Base-by-base conservation (phyloP, 1,284 basidiomycete genomes). In the Bondarzewia mesenterica region DNA sequence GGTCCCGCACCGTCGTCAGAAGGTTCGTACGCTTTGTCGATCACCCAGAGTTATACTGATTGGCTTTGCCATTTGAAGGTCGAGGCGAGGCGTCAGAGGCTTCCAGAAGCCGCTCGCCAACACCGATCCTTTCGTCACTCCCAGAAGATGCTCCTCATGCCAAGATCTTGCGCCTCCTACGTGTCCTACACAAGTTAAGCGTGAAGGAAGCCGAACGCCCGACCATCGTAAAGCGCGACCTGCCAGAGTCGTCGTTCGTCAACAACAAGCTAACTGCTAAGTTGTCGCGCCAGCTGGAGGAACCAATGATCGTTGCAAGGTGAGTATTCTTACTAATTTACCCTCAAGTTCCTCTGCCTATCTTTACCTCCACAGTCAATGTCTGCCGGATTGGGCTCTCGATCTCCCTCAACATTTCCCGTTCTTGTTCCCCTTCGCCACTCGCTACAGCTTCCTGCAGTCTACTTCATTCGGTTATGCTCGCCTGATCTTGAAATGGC, bases 231-330 rank as follows among this genome's bases (percentile, higher is more conserved):
- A 80, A 74, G 48, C 72, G 78, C 29, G 72, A 73, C 50, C 70
- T 85, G 25, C 68, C 82, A 8, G 90, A 93, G 52, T 80, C 85
- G 1, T 79, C 89, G 0, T 99, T 99, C 62, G 83, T 99, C 56
- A 99, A 99, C 66, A 97, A 97, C 72, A 98, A 99, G 69, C 72
- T 99, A 41, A 94, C 93, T 1, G 96, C 96, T 20, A 99, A 99
- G 67, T 77, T 99, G 32, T 94, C 93, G n/a, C 80, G 96, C 36
- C 96, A 99, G 64, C 67, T 99, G 32, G 95, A 99, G 59, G 96
- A 99, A 65, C 92, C 93, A 0, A 96, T 99, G 91, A 95, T 99
- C 54, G 89, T 99, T 36, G 96, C 95, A 1, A 95, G 89, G 89
- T 89, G 57, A 52, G 71, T 55, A 46, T 23, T 20, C 4, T 50